Conservation (phyloP, 495 filamentous ascomycete genomes). For the Xylaria longipes region DNA sequence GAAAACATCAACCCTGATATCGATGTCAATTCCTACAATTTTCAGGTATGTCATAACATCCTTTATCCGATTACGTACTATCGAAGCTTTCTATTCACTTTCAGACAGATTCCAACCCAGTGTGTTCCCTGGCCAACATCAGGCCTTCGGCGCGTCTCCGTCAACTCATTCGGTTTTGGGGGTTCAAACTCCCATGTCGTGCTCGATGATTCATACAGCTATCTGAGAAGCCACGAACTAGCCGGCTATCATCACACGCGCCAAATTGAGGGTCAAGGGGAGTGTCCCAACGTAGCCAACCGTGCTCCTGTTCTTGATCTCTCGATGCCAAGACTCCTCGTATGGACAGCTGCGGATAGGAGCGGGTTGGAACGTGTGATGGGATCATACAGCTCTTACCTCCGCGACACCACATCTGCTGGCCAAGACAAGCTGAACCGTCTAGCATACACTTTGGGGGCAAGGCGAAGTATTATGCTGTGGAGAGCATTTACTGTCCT, state of each 20-base stretch:
- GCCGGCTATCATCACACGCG: background rate
- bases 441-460: background rate
- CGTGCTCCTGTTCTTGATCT: background rate
- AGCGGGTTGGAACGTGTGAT: background rate
- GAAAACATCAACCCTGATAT: background rate
- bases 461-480: background rate
- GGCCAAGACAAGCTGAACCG: background rate
- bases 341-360: background rate
- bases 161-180: background rate
- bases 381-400: background rate
- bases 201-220: background rate
- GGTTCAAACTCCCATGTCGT: background rate
- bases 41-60: too few species aligned
- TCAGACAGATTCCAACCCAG: background rate
- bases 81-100: too few species aligned
- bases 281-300: background rate
- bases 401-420: background rate
- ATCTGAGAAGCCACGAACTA: background rate
- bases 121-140: background rate
- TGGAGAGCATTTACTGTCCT: background rate
- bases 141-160: background rate
- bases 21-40: background rate
- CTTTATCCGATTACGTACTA: too few species aligned
- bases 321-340: background rate
- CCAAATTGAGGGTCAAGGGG: background rate